Base-by-base conservation (phyloP, 192 early-diverging fungal species). In the Podila verticillata region DNA sequence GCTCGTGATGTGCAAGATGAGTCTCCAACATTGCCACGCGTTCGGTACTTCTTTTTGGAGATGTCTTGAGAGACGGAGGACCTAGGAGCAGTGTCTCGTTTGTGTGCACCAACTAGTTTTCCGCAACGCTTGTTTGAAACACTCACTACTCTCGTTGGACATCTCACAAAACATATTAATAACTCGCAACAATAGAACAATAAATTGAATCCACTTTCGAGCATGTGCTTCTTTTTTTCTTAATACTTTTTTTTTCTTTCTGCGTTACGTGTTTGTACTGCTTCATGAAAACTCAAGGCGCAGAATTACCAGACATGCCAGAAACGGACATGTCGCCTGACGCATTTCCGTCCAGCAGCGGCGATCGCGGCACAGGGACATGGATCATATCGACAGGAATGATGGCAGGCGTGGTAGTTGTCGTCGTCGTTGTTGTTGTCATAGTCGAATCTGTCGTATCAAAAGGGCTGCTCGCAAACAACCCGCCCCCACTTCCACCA, bases 221-320 rank as follows among this genome's bases (percentile, higher is more conserved):
- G 56, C 26, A 32, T 1, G 48, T 31, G 8, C 7, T n/a, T 19
- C 2, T 61, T 5, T 9, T 20, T 7, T 19, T 61, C 0, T 61
- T 35, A 34, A 22, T 19, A 29, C 20, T 32, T 61, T 47, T 29
- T 15, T 39, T 24, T 24, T 8, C 15, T 29, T 63, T 32, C 12
- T 15, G 24, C 13, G 8, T 63, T 3, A 4, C 4, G 22, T 63
- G 35, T 39, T 1, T 10, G 2, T 0, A n/a, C n/a, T n/a, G n/a
- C n/a, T 24, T n/a, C 8, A 7, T 20, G 7, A 20, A 29, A 51
- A 48, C n/a, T 72, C 35, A 73, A 4, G 71, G 71, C 5, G 63
- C 71, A 34, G 71, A 73, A 7, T 65, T 73, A 7, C 71, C 63
- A 8, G 71, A 65, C 24, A 60, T 56, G 0, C 63, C 47, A n/a